Conservation (phyloP, 805 yeast genomes). For the Maudiozyma barnettii region DNA sequence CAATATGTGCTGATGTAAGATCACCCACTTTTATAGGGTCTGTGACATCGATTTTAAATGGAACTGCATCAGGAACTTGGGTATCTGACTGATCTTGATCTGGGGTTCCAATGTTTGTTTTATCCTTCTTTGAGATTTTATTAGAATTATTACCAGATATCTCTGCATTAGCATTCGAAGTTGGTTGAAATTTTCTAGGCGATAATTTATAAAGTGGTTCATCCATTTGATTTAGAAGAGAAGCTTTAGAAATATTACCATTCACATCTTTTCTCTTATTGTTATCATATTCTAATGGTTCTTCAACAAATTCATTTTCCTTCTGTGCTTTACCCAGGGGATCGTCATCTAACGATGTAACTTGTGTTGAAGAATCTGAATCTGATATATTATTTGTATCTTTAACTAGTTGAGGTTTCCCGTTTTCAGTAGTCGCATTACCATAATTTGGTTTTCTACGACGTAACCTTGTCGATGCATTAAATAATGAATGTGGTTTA, state of each 20-base stretch:
- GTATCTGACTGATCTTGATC: no score
- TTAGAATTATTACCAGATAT: neutral
- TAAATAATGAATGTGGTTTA: slow-evolving; percentile 9
- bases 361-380: neutral
- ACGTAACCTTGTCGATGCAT: slow-evolving; percentile 41
- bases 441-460: slow-evolving; percentile 22
- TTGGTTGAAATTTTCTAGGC: slow-evolving; percentile 8
- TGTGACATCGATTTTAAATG: slow-evolving; percentile 62
- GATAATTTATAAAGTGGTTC: slow-evolving; percentile 20
- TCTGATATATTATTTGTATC: slow-evolving; percentile 2
- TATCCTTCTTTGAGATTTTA: neutral
- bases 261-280: slow-evolving; percentile 19
- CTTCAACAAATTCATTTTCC: slow-evolving; percentile 23
- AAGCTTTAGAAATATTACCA: neutral
- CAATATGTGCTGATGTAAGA: slow-evolving; percentile 78
- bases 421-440: neutral
- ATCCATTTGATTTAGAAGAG: slow-evolving; percentile 16
- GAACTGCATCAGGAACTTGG: slow-evolving; percentile 3
- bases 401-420: slow-evolving; percentile 7
- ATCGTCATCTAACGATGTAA: slow-evolving; percentile 12
- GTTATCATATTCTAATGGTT: slow-evolving; percentile 26
- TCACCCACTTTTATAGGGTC: slow-evolving; percentile 93
- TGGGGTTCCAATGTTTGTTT: no score
- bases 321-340: slow-evolving; percentile 28
- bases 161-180: neutral